Conservation (phyloP, 1,284 basidiomycete species). For the Marasmius sp. region DNA sequence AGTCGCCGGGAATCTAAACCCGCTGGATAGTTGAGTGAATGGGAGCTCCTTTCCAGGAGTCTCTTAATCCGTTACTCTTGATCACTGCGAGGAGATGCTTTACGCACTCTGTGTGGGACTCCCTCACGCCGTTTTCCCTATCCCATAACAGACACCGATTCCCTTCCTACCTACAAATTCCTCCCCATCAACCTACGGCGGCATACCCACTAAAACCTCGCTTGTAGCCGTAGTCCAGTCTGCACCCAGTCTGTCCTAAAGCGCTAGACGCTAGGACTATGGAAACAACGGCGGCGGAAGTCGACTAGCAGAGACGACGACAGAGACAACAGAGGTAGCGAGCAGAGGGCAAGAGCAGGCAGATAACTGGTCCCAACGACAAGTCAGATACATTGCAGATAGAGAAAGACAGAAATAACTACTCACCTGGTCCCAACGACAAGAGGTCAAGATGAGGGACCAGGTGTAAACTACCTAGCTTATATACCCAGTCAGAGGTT, state of each 20-base stretch:
- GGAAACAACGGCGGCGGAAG: too few species aligned
- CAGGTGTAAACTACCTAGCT: too few species aligned
- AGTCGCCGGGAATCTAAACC: not conserved
- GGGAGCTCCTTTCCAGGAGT: not conserved
- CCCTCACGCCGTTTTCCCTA: not conserved
- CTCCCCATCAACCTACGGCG: not conserved
- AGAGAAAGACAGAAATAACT: too few species aligned
- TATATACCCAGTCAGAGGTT: too few species aligned
- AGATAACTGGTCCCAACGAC: too few species aligned
- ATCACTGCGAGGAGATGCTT: not conserved
- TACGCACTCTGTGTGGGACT: not conserved
- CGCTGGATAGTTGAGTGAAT: not conserved
- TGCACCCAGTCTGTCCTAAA: not conserved
- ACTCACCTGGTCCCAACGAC: too few species aligned
- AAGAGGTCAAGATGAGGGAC: too few species aligned
- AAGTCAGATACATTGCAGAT: too few species aligned
- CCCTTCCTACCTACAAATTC: not conserved
- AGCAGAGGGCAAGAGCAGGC: too few species aligned
- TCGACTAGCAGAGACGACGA: too few species aligned
- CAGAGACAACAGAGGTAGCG: too few species aligned
- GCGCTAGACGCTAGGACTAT: too few species aligned
- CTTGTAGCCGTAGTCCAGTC: conserved; percentile 2
- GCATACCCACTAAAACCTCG: conserved; percentile 14
- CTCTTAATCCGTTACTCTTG: not conserved
- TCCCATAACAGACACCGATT: not conserved